A percentile compares a stretch with the other conserved stretches of the same genome.
Evolutionary conservation across 2,329 filamentous ascomycete genomes (phyloP).

Genomic region (Clarireedia sp.): DNA sequence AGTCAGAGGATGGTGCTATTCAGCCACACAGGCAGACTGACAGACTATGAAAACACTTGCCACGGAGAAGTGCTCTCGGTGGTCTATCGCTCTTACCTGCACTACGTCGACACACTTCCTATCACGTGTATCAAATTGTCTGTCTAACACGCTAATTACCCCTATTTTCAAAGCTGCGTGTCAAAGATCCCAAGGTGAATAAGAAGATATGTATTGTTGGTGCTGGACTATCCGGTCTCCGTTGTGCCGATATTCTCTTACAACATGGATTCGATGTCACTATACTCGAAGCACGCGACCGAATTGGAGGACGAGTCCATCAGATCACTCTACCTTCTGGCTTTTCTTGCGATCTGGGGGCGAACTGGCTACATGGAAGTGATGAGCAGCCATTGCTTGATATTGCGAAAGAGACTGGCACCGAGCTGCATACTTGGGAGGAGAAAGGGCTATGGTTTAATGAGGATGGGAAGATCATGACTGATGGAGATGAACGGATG

Average conservation of each 20-base stretch:
- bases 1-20: neutral
- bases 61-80: too few relatives aligned
- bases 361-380: constrained; percentile 30
- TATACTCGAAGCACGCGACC: constrained; percentile 47
- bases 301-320: constrained; percentile 40
- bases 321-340: constrained; percentile 23
- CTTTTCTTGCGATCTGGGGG: constrained; percentile 21
- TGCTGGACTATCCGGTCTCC: constrained; percentile 47
- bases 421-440: constrained; percentile 38
- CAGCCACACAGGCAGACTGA: too few relatives aligned
- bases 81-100: too few relatives aligned
- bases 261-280: constrained; percentile 46
- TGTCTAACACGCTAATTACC: neutral
- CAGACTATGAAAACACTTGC: too few relatives aligned
- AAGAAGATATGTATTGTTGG: constrained; percentile 39
- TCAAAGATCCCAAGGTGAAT: neutral
- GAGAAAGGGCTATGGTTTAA: constrained; percentile 36
- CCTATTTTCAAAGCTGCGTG: neutral
- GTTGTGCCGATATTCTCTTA: constrained; percentile 47
- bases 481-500: constrained; percentile 26
- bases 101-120: too few relatives aligned
- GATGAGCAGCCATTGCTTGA: constrained; percentile 42
- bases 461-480: constrained; percentile 34
- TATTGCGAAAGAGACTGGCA: constrained; percentile 42
- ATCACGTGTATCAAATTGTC: too few relatives aligned